phyloP scores from a whole-genome alignment of 805 yeast species.

The Vanderwaltozyma yarrowii region DNA sequence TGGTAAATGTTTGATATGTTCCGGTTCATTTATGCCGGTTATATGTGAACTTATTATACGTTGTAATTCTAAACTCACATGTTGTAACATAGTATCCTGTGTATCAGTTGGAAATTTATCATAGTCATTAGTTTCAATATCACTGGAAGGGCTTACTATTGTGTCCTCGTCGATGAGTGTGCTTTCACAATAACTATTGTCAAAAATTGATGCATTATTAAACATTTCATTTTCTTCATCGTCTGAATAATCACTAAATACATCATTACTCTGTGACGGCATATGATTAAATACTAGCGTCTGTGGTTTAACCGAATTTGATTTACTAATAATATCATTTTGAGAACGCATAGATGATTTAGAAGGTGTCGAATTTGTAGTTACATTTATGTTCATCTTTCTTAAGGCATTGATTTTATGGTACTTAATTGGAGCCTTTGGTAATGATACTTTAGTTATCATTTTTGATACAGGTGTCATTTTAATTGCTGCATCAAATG shows the following conservation, averaged over 20 bases:
- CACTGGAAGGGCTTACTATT: constrained; percentile 3
- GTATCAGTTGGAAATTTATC: neutral
- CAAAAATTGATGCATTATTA: neutral
- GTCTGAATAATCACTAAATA: neutral
- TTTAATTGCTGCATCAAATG: neutral
- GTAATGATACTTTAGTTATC: constrained; percentile 1
- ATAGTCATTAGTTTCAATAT: constrained; percentile 3
- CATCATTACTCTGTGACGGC: neutral
- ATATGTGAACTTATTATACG: neutral
- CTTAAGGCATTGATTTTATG: neutral
- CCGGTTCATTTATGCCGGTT: neutral
- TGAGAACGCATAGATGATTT: neutral
- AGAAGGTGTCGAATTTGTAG: neutral
- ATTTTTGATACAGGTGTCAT: constrained; percentile 9
- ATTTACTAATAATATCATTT: neutral
- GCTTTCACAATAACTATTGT: neutral
- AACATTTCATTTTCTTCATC: neutral
- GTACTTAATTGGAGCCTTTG: constrained; percentile 10
- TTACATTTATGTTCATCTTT: neutral
- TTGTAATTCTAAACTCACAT: neutral
- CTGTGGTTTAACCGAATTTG: constrained; percentile 2
- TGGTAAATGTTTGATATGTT: constrained; percentile 4
- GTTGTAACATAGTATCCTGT: neutral
- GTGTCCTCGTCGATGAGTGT: neutral
- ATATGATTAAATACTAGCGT: neutral